Conservation (phyloP, 345 rosid genomes). For the Ceriops tagal region DNA sequence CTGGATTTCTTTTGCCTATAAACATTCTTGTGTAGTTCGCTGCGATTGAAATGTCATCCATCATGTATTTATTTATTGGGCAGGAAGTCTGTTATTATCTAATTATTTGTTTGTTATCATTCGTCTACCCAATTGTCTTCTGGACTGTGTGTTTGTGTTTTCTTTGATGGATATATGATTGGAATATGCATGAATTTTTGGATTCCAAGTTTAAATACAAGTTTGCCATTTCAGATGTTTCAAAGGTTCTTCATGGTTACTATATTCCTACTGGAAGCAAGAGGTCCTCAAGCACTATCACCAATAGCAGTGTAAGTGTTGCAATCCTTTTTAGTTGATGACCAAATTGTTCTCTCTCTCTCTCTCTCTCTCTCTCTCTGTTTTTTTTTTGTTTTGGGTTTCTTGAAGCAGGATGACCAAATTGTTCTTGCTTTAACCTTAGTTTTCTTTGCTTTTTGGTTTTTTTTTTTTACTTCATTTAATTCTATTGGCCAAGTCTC, state of each 20-base stretch:
- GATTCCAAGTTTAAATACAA: neutral
- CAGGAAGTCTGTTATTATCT: too few species aligned
- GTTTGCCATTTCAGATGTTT: conserved; percentile 42
- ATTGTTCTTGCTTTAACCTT: neutral
- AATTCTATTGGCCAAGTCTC: neutral
- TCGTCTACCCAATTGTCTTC: too few species aligned
- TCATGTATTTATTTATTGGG: too few species aligned
- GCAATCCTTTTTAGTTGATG: neutral
- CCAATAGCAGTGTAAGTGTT: conserved; percentile 40
- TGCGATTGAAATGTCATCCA: too few species aligned
- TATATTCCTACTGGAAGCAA: conserved; percentile 27
- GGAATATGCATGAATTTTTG: neutral
- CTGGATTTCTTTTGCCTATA: too few species aligned
- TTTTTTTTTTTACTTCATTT: neutral
- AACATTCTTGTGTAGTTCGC: too few species aligned
- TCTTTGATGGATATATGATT: neutral
- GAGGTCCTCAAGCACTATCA: conserved; percentile 30
- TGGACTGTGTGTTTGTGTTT: too few species aligned
- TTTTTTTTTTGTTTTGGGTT: too few species aligned
- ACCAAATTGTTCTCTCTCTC: neutral
- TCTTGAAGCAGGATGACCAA: too few species aligned
- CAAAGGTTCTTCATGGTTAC: conserved; percentile 27
- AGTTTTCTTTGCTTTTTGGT: neutral
- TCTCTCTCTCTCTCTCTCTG: neutral
- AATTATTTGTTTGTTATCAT: too few species aligned